Base-by-base conservation (phyloP, 2,329 filamentous ascomycete species). In the Endothia cerciana region DNA sequence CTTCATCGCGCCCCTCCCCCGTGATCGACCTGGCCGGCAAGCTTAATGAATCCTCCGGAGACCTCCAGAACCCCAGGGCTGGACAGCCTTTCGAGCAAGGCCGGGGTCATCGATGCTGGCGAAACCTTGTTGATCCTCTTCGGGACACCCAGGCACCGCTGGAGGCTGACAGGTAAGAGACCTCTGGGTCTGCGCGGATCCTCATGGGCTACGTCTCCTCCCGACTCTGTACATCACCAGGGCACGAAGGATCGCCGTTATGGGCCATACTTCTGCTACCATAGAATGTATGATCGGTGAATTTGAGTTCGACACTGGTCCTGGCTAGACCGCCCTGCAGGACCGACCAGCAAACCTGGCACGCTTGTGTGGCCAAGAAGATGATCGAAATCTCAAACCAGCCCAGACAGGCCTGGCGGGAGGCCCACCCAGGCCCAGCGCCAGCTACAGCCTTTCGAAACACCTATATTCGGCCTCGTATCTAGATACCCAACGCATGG, bases 371-470 rank as follows among this genome's bases (percentile, higher is more conserved):
- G 41, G 58, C 30, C 40, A 30, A 28, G 25, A 30, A 19, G 19
- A 30, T 38, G 53, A 56, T 33, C 63, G 40, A 19, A 49, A 63
- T 41, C 43, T 65, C 64, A 65, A 62, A 63, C 47, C 4, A 30
- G 25, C 13, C 22, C 25, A 4, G 47, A 28, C 47, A 51, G 47
- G 47, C 47, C 25, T 51, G 47, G 15, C 47, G 47, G 5, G 13
- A 51, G 45, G 22, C 7, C 28, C 28, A 22, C 22, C 22, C 6
- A 4, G 28, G 4, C 22, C 59, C 47, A 49, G 8, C 56, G 17
- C 8, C 6, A 43, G 22, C 7, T 28, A 15, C 36, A 33, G 28
- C 25, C 47, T 53, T 47, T 63, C 64, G 64, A 65, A 65, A 65
- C 64, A 53, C 41, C 25, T 57, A 47, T 61, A 13, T 25, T 53